A percentile compares a stretch with the other conserved stretches of the same genome.
phyloP scores from a whole-genome alignment of 208 protist genomes.

The Entamoeba invadens region DNA sequence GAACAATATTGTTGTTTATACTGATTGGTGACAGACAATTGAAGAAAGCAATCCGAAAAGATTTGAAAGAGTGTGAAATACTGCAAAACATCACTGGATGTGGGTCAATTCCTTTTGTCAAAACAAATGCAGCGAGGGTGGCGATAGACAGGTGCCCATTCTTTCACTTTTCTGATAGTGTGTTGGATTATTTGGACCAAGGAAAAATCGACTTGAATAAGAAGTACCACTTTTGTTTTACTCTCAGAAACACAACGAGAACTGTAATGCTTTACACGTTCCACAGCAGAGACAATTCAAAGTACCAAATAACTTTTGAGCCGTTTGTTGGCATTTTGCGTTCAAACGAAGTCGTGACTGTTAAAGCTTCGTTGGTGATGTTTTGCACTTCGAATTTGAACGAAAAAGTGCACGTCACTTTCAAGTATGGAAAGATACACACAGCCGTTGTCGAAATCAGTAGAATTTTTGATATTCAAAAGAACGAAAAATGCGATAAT shows the following conservation, averaged over 20 bases:
- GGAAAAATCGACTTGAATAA: neutral
- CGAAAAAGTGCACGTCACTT: neutral
- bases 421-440: neutral
- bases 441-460: neutral
- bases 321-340: neutral
- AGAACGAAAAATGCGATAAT: neutral
- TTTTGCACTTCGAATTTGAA: neutral
- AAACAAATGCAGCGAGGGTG: neutral
- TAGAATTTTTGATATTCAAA: neutral
- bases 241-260: neutral
- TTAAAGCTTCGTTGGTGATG: neutral
- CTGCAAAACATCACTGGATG: neutral
- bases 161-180: neutral
- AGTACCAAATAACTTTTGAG: neutral
- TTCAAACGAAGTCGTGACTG: neutral
- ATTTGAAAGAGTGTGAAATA: neutral
- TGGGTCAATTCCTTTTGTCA: neutral
- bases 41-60: neutral
- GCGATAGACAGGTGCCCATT: neutral
- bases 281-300: neutral
- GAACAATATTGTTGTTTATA: too few relatives aligned
- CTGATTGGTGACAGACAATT: too few relatives aligned
- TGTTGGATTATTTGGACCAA: neutral
- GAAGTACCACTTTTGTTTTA: neutral
- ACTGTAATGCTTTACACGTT: neutral